Evolutionary conservation across 768 basidiomycete species (phyloP), one percentile per base, ranked within the genome.

Genomic region (Porpolomopsis calyptriformis): DNA sequence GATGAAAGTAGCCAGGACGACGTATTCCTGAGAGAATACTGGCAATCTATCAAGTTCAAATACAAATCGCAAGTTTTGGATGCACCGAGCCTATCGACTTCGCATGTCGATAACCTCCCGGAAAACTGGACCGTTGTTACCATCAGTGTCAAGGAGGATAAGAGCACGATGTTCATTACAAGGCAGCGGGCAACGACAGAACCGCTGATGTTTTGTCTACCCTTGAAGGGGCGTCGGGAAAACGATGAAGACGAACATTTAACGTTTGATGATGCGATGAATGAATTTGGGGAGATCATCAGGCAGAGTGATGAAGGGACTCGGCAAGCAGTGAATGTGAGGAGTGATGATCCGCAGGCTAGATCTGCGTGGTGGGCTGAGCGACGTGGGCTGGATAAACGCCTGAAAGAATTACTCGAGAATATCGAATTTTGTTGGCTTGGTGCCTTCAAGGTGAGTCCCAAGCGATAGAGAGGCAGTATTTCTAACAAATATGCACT

Each of bases 341-440:
- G 80, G 52, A 66, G 74, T 24, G 76, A 83, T 34, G 78, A 85
- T 48, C 67, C 69, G 36, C 74, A 75, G 24, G 86, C 77, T 1
- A 71, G 81, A 50, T 67, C 72, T 0, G 73, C 68, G 1, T 98
- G 96, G 96, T 99, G 96, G 96, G 79, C 77, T 27, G 74, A 80
- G 43, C 72, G 96, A 2, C 64, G 68, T 19, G 74, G 71, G 18
- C 70, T 98, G n/a, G 92, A 98, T 56, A 69, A 67, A 39, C 74
- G 90, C 19, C 59, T 99, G 56, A 69, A 76, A 47, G 77, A 78
- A 24, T 62, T 99, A 4, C 60, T 96, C 26, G 77, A 78, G 52
- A 89, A 82, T 52, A 81, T 99, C 36, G 96, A 98, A 60, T 92
- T 87, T 54, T 91, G 86, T 57, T 98, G 96, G 96, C 71, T 99